phyloP scores from a whole-genome alignment of 331 rosid species.

The Rosa hybrid region DNA sequence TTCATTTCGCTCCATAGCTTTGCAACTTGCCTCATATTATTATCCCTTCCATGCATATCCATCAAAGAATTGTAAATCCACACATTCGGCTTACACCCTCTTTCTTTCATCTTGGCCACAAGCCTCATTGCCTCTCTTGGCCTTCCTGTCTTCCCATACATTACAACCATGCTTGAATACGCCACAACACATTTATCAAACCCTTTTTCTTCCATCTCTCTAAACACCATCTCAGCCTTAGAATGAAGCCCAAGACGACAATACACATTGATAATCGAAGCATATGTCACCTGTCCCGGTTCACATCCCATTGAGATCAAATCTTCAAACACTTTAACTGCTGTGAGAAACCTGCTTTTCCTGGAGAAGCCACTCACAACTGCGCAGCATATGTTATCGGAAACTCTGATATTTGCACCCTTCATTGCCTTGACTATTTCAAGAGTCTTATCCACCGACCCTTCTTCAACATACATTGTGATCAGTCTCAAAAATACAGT shows the following conservation, averaged over 20 bases:
- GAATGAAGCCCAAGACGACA: slow-evolving; percentile 49
- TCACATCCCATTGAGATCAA: slow-evolving; percentile 50
- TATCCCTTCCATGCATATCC: slow-evolving; percentile 70
- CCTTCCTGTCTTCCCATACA: slow-evolving; percentile 71
- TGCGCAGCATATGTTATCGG: slow-evolving; percentile 63
- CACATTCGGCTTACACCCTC: slow-evolving; percentile 71
- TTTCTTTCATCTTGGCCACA: slow-evolving; percentile 78
- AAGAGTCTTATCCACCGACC: slow-evolving; percentile 60
- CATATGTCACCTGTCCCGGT: slow-evolving; percentile 74
- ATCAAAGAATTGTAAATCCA: slow-evolving; percentile 79
- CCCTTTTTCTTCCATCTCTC: slow-evolving; percentile 67
- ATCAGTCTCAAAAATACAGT: slow-evolving; percentile 52
- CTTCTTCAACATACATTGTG: slow-evolving; percentile 67
- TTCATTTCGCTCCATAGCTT: slow-evolving; percentile 79
- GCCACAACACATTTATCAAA: slow-evolving; percentile 69
- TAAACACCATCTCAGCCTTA: slow-evolving; percentile 54
- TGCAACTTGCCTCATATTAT: slow-evolving; percentile 63
- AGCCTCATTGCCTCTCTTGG: slow-evolving; percentile 53
- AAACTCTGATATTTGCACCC: slow-evolving; percentile 42
- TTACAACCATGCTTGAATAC: slow-evolving; percentile 70
- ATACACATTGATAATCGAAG: slow-evolving; percentile 60
- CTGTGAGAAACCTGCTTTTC: slow-evolving; percentile 49
- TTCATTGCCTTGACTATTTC: slow-evolving; percentile 54
- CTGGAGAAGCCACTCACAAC: slow-evolving; percentile 61
- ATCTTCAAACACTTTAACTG: slow-evolving; percentile 43